phyloP scores from a whole-genome alignment of 495 filamentous ascomycete species.

The Aspergillus wentii region DNA sequence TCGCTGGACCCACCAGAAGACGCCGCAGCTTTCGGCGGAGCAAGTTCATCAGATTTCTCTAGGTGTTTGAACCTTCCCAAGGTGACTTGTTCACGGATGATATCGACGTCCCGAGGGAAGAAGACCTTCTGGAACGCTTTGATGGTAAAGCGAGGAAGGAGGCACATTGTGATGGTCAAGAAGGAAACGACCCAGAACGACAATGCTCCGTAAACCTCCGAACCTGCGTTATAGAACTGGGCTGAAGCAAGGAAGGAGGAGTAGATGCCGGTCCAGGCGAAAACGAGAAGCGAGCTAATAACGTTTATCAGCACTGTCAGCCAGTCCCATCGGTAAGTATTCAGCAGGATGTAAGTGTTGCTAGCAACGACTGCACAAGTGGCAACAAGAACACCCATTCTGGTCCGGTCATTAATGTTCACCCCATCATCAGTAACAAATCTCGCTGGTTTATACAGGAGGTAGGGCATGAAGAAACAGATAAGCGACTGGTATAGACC shows the following conservation, averaged over 20 bases:
- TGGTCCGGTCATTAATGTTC: slow-evolving; percentile 66
- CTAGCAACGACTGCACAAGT: slow-evolving; percentile 73
- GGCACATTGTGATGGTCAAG: slow-evolving; percentile 67
- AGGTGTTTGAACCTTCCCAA: slow-evolving; percentile 74
- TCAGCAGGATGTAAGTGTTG: slow-evolving; percentile 91
- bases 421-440: slow-evolving; percentile 66
- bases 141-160: slow-evolving; percentile 79
- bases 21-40: slow-evolving; percentile 27
- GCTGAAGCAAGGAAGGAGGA: slow-evolving; percentile 61
- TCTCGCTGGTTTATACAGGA: slow-evolving; percentile 63
- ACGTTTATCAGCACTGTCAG: slow-evolving; percentile 73
- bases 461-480: slow-evolving; percentile 86
- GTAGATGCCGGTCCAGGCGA: slow-evolving; percentile 95
- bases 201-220: slow-evolving; percentile 72
- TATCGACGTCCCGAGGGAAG: slow-evolving; percentile 89
- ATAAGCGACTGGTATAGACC: slow-evolving; percentile 92
- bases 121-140: slow-evolving; percentile 91
- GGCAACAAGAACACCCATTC: slow-evolving; percentile 80
- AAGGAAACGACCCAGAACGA: slow-evolving; percentile 83
- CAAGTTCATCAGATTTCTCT: slow-evolving; percentile 44
- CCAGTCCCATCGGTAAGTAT: slow-evolving; percentile 98
- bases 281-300: slow-evolving; percentile 83
- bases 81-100: slow-evolving; percentile 86
- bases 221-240: slow-evolving; percentile 72
- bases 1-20: slow-evolving; percentile 26